Conservation (phyloP, 805 yeast species). For the Teunomyces stri region DNA sequence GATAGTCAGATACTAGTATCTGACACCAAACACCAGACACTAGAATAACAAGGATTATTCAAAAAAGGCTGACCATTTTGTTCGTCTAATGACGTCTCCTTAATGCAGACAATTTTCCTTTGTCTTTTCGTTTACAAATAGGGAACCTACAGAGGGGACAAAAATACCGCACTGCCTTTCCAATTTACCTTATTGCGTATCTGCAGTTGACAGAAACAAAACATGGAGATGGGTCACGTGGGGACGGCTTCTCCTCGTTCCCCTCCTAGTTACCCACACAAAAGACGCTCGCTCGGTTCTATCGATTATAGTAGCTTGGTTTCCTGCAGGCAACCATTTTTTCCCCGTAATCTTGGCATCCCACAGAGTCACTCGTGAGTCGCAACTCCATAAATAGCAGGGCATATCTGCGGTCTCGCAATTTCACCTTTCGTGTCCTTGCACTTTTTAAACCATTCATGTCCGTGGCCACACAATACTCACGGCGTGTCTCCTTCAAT, state of each 20-base stretch:
- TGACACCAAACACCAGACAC: too few relatives aligned
- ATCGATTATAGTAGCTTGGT: not conserved
- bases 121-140: not conserved
- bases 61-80: not conserved
- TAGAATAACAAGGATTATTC: too few relatives aligned
- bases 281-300: too few relatives aligned
- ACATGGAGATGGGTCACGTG: not conserved
- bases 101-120: not conserved
- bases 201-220: not conserved
- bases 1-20: too few relatives aligned
- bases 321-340: not conserved
- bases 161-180: not conserved
- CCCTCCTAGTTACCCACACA: not conserved
- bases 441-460: not conserved
- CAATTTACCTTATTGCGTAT: not conserved
- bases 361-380: not conserved
- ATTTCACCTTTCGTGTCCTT: not conserved
- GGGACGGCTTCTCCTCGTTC: not conserved
- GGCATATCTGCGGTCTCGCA: not conserved
- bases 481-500: constrained; percentile 46
- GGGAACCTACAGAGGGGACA: too few relatives aligned
- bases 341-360: not conserved
- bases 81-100: not conserved
- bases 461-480: constrained; percentile 13
- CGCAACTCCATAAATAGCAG: not conserved